A percentile compares a stretch with the other conserved stretches of the same genome.
Evolutionary conservation across 768 basidiomycete species (phyloP).

Genomic region (Pleurotus citrinopileatus): DNA sequence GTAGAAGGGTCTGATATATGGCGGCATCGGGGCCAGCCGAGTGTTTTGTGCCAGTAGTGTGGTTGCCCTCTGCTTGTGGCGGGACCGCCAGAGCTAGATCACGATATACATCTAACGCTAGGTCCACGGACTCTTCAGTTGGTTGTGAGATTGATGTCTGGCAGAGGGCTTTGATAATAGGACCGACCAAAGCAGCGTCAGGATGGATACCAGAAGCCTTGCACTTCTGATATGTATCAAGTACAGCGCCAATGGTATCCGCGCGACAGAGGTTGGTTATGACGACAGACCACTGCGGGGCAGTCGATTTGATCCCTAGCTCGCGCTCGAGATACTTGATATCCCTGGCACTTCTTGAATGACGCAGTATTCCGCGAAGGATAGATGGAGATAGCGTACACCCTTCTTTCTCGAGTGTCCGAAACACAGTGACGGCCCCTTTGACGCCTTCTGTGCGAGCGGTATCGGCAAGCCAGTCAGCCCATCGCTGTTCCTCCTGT

Average conservation of each 20-base stretch:
- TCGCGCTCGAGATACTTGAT: conserved; percentile 38
- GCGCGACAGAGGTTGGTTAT: conserved; percentile 46
- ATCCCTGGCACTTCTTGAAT: conserved; percentile 37
- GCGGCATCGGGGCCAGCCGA: conserved; percentile 44
- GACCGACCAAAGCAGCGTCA: conserved; percentile 49
- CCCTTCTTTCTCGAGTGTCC: conserved; percentile 29
- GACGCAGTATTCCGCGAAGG: conserved; percentile 39
- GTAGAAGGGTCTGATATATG: conserved; percentile 55
- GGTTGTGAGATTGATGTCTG: conserved; percentile 29
- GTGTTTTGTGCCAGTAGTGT: conserved; percentile 23
- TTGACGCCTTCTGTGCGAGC: conserved; percentile 26
- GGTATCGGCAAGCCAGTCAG: conserved; percentile 15
- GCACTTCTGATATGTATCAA: conserved; percentile 48
- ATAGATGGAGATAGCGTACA: conserved; percentile 24
- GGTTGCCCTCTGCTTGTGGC: conserved; percentile 14
- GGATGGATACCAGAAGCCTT: conserved; percentile 41
- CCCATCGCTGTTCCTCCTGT: conserved; percentile 13
- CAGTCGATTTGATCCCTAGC: conserved; percentile 36
- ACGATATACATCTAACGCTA: conserved; percentile 51
- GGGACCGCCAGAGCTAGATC: conserved; percentile 39
- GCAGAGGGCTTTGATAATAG: conserved; percentile 52
- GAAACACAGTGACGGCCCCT: conserved; percentile 32
- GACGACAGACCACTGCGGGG: conserved; percentile 52
- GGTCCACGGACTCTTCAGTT: conserved; percentile 43
- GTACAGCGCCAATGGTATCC: conserved; percentile 35